These are phyloP conservation scores for Arxiozyma slooffiae DNA, from an alignment of 1,139 yeast species.

Conservation along the genomic window DNA sequence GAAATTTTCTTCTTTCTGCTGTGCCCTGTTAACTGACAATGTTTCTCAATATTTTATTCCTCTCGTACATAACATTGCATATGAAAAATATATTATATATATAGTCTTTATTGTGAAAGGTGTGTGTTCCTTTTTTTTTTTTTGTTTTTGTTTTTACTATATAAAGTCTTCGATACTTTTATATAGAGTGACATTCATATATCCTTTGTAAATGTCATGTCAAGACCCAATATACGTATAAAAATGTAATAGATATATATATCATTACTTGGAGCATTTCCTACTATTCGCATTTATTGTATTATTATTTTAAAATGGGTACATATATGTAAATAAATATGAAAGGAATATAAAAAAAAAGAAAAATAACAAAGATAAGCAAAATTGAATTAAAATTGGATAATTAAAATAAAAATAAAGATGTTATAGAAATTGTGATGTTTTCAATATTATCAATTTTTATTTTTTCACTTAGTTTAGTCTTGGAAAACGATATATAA, in stretches of 20 bases:
- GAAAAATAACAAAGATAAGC: too few relatives aligned
- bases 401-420: not conserved
- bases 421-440: not conserved
- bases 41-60: not conserved
- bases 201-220: not conserved
- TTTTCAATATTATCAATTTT: not conserved
- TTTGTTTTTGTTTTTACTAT: too few relatives aligned
- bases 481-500: conserved; percentile 45
- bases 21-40: not conserved
- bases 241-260: too few relatives aligned
- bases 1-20: not conserved
- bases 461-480: conserved; percentile 10
- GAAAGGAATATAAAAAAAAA: not conserved
- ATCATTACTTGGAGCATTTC: not conserved
- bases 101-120: not conserved
- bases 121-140: not conserved
- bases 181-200: not conserved
- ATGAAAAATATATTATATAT: too few relatives aligned
- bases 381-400: not conserved
- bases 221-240: too few relatives aligned
- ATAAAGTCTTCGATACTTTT: not conserved
- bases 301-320: too few relatives aligned
- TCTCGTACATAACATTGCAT: conserved; percentile 1
- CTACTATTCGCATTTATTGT: not conserved
- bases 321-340: not conserved